phyloP scores from a whole-genome alignment of 345 rosid genomes.

The Barbarea vulgaris region DNA sequence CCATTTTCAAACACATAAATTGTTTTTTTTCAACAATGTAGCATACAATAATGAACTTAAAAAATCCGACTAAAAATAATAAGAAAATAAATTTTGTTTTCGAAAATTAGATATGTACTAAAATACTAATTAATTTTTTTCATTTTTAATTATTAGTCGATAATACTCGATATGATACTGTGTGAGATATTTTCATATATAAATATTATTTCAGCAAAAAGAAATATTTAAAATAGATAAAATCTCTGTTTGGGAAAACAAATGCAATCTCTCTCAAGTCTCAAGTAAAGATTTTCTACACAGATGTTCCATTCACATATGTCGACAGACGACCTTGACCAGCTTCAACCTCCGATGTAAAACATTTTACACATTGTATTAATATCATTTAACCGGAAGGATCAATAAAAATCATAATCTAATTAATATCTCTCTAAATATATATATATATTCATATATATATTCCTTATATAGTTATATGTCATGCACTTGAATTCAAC shows the following conservation, averaged over 20 bases:
- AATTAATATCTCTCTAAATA: neutral
- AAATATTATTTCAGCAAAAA: neutral
- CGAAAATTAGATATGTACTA: neutral
- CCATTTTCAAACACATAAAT: slow-evolving; percentile 14
- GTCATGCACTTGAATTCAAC: neutral
- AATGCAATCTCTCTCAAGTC: neutral
- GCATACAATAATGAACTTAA: neutral
- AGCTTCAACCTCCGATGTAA: neutral
- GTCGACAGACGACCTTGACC: neutral
- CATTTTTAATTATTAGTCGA: neutral
- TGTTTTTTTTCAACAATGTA: slow-evolving; percentile 18
- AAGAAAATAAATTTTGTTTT: neutral
- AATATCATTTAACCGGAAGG: neutral
- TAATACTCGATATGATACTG: neutral
- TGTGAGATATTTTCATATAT: neutral
- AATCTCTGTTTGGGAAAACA: neutral
- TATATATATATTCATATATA: too few species aligned
- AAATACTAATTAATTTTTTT: neutral
- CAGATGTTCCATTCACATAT: neutral
- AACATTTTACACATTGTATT: neutral
- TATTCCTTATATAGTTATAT: too few species aligned
- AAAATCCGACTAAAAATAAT: neutral
- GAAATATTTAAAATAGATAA: neutral
- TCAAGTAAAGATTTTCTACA: neutral
- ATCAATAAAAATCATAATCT: neutral